Conservation (phyloP, 2,329 filamentous ascomycete species). For the Penicillium brevicompactum region DNA sequence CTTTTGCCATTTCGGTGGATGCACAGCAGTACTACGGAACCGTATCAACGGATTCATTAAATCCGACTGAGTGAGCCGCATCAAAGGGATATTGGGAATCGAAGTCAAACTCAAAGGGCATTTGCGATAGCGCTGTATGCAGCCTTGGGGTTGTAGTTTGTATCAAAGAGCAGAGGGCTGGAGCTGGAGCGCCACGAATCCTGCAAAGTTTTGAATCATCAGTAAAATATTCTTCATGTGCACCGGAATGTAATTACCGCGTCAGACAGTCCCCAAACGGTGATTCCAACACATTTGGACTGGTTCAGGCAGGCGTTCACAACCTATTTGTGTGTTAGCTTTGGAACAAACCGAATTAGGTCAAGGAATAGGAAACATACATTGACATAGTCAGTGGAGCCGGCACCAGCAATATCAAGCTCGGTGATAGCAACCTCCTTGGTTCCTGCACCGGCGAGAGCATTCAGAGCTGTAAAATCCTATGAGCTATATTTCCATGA, state of each 20-base stretch:
- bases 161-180: constrained; percentile 12
- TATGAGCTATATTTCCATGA: constrained; percentile 14
- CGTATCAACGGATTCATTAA: constrained; percentile 23
- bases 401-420: constrained; percentile 65
- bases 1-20: constrained; percentile 27
- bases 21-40: constrained; percentile 19
- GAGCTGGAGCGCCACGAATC: constrained; percentile 12
- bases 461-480: constrained; percentile 51
- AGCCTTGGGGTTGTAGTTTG: constrained; percentile 12
- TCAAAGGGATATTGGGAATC: constrained; percentile 21
- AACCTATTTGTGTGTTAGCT: constrained; percentile 17
- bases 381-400: constrained; percentile 60
- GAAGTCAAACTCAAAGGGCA: constrained; percentile 22
- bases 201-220: neutral
- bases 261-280: constrained; percentile 59
- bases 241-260: constrained; percentile 14
- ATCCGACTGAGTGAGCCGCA: constrained; percentile 21
- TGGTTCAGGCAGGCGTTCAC: constrained; percentile 61
- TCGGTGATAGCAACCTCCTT: constrained; percentile 67
- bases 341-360: constrained; percentile 14
- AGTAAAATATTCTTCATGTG: neutral
- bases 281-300: constrained; percentile 65
- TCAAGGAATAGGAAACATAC: constrained; percentile 28
- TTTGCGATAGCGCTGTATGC: constrained; percentile 14
- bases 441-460: constrained; percentile 53